A percentile compares a stretch with the other conserved stretches of the same genome.
These are phyloP conservation scores for Penicillium hordei DNA, from an alignment of 2,329 filamentous ascomycete genomes.

Conservation along the genomic window DNA sequence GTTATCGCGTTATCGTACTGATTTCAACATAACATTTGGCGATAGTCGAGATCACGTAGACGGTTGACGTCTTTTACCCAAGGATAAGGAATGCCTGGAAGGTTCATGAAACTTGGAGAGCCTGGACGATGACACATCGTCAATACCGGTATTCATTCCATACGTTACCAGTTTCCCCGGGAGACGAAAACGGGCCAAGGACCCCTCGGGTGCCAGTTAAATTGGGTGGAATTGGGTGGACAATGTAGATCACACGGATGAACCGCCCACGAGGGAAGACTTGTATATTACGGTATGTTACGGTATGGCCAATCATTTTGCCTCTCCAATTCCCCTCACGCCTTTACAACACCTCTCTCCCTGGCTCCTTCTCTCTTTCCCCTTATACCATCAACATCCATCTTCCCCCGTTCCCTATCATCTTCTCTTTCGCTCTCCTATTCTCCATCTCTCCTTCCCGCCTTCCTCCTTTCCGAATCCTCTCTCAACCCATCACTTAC, in stretches of 20 bases:
- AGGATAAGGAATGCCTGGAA: conserved; percentile 31
- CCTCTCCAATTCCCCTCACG: conserved; percentile 20
- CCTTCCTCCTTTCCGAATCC: conserved; percentile 6
- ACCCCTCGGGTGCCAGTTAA: conserved; percentile 14
- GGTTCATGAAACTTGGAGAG: conserved; percentile 27
- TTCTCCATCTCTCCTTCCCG: conserved; percentile 12
- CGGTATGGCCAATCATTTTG: conserved; percentile 13
- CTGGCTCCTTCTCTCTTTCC: conserved; percentile 18
- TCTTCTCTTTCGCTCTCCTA: conserved; percentile 11
- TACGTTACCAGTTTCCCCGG: conserved; percentile 7
- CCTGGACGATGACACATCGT: conserved; percentile 5
- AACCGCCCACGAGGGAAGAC: conserved; percentile 22
- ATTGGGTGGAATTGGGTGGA: neutral
- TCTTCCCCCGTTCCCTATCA: conserved; percentile 19
- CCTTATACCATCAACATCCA: conserved; percentile 18
- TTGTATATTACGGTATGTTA: conserved; percentile 15
- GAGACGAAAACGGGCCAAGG: conserved; percentile 13
- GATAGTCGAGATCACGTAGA: conserved; percentile 6
- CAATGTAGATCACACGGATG: conserved; percentile 7
- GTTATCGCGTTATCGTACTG: neutral
- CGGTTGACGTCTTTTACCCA: conserved; percentile 16
- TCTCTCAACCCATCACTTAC: conserved; percentile 10
- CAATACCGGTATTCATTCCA: conserved; percentile 13
- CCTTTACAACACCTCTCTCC: conserved; percentile 19
- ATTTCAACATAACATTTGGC: neutral